Evolutionary conservation across 805 yeast species (phyloP).

Genomic region (Ogataea philodendri): DNA sequence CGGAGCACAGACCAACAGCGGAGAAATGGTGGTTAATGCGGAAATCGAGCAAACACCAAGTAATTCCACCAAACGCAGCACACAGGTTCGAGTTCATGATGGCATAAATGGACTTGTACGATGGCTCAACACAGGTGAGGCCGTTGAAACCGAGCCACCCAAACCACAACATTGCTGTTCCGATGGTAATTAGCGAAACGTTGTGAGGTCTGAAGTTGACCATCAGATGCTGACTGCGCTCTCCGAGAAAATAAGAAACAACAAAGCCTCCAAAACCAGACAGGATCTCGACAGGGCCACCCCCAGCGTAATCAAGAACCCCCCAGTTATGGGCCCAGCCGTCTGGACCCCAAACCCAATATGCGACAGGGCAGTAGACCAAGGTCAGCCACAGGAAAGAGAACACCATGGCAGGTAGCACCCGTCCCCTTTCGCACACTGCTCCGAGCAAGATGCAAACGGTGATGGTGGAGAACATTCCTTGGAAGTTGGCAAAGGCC

Average conservation of each 20-base stretch:
- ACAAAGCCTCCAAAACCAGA: slow-evolving; percentile 92
- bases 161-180: slow-evolving; percentile 83
- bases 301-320: slow-evolving; percentile 95
- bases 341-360: slow-evolving; percentile 90
- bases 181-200: slow-evolving; percentile 85
- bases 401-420: slow-evolving; percentile 80
- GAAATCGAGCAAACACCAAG: slow-evolving; percentile 91
- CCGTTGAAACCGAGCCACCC: slow-evolving; percentile 98
- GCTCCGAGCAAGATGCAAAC: slow-evolving; percentile 90
- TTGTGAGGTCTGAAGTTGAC: slow-evolving; percentile 93
- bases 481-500: slow-evolving; percentile 82
- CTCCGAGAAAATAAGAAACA: slow-evolving; percentile 75
- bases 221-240: slow-evolving; percentile 71
- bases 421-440: slow-evolving; percentile 87
- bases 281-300: slow-evolving; percentile 93
- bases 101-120: slow-evolving; percentile 80
- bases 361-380: slow-evolving; percentile 92
- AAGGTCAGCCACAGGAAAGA: slow-evolving; percentile 85
- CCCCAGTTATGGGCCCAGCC: slow-evolving; percentile 97
- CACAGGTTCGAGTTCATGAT: slow-evolving; percentile 88
- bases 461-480: slow-evolving; percentile 91
- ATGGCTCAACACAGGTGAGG: slow-evolving; percentile 80
- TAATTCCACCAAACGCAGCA: slow-evolving; percentile 85
- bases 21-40: slow-evolving; percentile 89
- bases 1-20: slow-evolving; percentile 92